Percentiles rank a stretch among this genome's conserved stretches.
Conservation (phyloP, 768 basidiomycete species). For the Phaeolepiota aurea region DNA sequence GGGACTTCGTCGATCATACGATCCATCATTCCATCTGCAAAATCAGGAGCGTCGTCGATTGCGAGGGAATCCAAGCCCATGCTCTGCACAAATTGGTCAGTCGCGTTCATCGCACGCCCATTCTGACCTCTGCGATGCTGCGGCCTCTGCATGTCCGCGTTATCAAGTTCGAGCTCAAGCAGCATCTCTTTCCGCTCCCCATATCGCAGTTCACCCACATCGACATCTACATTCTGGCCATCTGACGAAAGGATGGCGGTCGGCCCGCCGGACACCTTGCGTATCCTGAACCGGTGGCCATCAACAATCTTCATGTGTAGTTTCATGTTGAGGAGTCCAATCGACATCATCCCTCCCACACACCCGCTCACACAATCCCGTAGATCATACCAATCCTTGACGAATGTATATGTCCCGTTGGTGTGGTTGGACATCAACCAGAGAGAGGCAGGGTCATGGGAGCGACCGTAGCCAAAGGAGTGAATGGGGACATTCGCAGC, state of each 20-base stretch:
- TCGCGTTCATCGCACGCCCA: conserved; percentile 57
- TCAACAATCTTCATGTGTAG: conserved; percentile 93
- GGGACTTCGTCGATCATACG: conserved; percentile 97
- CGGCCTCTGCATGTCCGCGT: conserved; percentile 46
- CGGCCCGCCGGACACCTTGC: conserved; percentile 90
- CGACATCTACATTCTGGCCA: conserved; percentile 92
- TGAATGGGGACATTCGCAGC: conserved; percentile 97
- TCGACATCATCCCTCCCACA: conserved; percentile 94
- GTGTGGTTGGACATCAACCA: conserved; percentile 99
- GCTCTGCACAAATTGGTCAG: conserved; percentile 82
- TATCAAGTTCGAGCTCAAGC: conserved; percentile 90
- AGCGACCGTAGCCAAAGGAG: conserved; percentile 92
- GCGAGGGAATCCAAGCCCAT: conserved; percentile 72
- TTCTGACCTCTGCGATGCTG: conserved; percentile 16
- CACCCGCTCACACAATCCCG: conserved; percentile 89
- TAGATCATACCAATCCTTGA: conserved; percentile 96
- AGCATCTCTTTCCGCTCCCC: conserved; percentile 99
- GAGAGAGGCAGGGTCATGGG: conserved; percentile 94
- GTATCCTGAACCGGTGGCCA: conserved; percentile 81
- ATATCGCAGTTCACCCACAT: conserved; percentile 87
- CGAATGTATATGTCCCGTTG: conserved; percentile 94
- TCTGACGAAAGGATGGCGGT: conserved; percentile 83
- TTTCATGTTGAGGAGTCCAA: conserved; percentile 89
- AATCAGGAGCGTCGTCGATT: conserved; percentile 66
- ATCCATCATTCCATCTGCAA: conserved; percentile 90